phyloP scores from a whole-genome alignment of 805 yeast species.

The Saccharomycopsis schoenii region DNA sequence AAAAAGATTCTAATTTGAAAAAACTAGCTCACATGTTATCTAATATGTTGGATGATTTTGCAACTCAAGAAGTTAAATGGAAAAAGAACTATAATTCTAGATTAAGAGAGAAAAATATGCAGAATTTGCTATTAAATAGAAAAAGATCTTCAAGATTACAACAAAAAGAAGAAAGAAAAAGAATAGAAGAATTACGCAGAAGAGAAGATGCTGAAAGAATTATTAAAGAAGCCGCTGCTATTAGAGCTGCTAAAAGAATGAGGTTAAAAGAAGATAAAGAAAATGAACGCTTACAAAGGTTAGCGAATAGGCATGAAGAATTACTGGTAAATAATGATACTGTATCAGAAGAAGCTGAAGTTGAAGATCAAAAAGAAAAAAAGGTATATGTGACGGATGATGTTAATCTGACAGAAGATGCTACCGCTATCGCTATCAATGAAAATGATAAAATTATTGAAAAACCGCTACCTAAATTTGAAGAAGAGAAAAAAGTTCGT shows the following conservation, averaged over 20 bases:
- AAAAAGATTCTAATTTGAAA: constrained; percentile 20
- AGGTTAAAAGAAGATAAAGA: constrained; percentile 12
- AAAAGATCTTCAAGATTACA: constrained; percentile 68
- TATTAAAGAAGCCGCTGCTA: constrained; percentile 14
- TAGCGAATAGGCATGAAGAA: background rate
- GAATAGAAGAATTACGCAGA: constrained; percentile 34
- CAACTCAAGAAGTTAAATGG: constrained; percentile 40
- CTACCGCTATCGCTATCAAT: too few species aligned
- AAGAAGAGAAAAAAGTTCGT: too few species aligned
- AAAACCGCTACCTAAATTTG: too few species aligned
- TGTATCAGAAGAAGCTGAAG: background rate
- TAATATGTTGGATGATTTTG: constrained; percentile 27
- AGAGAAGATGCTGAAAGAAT: constrained; percentile 9
- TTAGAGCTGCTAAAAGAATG: constrained; percentile 17
- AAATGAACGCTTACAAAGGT: background rate
- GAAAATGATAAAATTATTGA: background rate
- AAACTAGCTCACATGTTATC: constrained; percentile 27
- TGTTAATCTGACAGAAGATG: background rate
- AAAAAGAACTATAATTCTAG: constrained; percentile 45
- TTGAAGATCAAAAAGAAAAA: background rate
- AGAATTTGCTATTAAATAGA: constrained; percentile 52
- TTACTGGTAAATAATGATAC: background rate
- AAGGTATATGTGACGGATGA: background rate
- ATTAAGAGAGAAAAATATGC: constrained; percentile 55
- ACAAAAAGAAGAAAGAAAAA: constrained; percentile 53